phyloP scores from a whole-genome alignment of 2,329 filamentous ascomycete genomes.

The Trichophyton schoenleinii region DNA sequence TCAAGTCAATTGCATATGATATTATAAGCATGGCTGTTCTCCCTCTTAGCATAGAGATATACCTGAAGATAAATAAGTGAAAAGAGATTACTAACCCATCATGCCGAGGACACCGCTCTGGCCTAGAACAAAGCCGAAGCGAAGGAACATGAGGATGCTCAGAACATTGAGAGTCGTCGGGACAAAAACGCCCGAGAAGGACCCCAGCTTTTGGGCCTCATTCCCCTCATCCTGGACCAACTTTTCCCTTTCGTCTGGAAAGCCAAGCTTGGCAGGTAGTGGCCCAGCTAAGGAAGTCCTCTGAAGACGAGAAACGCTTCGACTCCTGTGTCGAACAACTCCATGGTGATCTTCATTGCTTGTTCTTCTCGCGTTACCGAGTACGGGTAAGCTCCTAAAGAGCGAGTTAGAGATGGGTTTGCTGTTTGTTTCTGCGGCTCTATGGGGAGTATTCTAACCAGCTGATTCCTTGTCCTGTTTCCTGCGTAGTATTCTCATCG shows the following conservation, averaged over 20 bases:
- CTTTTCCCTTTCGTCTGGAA: conserved; percentile 24
- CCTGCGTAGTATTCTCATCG: background rate
- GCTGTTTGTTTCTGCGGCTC: background rate
- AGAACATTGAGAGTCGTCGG: conserved; percentile 81
- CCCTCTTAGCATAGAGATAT: conserved; percentile 13
- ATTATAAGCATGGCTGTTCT: conserved; percentile 53
- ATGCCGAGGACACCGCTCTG: conserved; percentile 69
- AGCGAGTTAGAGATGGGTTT: background rate
- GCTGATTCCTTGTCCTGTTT: background rate
- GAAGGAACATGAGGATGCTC: conserved; percentile 83
- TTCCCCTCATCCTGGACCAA: conserved; percentile 19
- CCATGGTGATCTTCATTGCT: background rate
- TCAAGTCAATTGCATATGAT: conserved; percentile 69
- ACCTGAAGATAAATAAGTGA: conserved; percentile 1
- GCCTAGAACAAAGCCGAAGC: conserved; percentile 74
- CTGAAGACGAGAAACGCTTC: conserved; percentile 7
- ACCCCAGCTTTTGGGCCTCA: conserved; percentile 53
- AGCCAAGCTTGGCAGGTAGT: conserved; percentile 11
- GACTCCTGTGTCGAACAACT: conserved; percentile 3
- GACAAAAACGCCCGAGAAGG: conserved; percentile 69
- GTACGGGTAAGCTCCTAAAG: background rate
- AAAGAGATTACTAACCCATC: conserved; percentile 46
- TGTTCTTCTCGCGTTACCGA: background rate
- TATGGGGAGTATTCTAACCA: background rate
- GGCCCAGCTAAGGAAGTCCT: conserved; percentile 13